A percentile compares a stretch with the other conserved stretches of the same genome.
phyloP scores from a whole-genome alignment of 1,139 yeast species.

The Geotrichum bryndzae region DNA sequence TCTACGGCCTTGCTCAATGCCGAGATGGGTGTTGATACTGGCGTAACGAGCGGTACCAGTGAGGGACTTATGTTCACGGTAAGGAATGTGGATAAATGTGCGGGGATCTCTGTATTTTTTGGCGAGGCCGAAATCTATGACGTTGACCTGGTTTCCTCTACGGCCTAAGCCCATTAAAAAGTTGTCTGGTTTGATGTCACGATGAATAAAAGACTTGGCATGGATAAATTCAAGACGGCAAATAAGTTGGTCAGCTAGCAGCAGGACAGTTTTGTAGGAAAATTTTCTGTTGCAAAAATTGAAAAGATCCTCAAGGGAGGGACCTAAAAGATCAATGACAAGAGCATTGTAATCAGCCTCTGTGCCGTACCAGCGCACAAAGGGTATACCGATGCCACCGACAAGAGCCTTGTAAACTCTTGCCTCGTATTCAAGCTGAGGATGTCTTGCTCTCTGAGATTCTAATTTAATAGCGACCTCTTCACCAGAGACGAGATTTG shows the following conservation, averaged over 20 bases:
- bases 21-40: slow-evolving; percentile 90
- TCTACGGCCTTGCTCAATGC: slow-evolving; percentile 93
- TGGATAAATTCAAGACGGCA: slow-evolving; percentile 94
- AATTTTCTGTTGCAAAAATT: slow-evolving; percentile 93
- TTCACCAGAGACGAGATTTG: slow-evolving; percentile 91
- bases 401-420: slow-evolving; percentile 88
- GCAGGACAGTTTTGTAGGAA: slow-evolving; percentile 84
- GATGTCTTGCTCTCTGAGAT: slow-evolving; percentile 85
- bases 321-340: slow-evolving; percentile 94
- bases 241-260: slow-evolving; percentile 89
- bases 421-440: slow-evolving; percentile 95
- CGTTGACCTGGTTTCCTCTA: slow-evolving; percentile 90
- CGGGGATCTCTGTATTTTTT: slow-evolving; percentile 93
- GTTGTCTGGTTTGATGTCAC: slow-evolving; percentile 89
- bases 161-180: slow-evolving; percentile 95
- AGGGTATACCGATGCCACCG: slow-evolving; percentile 97
- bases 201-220: slow-evolving; percentile 88
- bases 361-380: slow-evolving; percentile 94
- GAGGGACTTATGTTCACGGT: slow-evolving; percentile 89
- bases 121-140: slow-evolving; percentile 95
- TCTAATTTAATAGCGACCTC: slow-evolving; percentile 96
- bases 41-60: slow-evolving; percentile 98
- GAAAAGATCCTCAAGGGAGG: slow-evolving; percentile 90
- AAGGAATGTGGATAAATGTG: slow-evolving; percentile 92
- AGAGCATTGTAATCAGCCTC: slow-evolving; percentile 95